phyloP scores from a whole-genome alignment of 805 yeast species.

The Candida khao-thaluensis region DNA sequence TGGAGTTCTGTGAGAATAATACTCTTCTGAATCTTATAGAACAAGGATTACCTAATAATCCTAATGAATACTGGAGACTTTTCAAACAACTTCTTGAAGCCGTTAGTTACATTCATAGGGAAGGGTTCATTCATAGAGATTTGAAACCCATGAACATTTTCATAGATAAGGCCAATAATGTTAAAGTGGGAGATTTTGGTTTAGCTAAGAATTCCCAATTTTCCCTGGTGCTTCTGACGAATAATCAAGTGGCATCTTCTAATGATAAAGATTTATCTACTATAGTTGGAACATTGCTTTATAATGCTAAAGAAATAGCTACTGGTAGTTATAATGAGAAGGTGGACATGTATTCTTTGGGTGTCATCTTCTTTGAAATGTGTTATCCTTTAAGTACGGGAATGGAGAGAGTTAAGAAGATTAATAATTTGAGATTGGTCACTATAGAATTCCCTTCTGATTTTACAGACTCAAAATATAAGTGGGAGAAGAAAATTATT shows the following conservation, averaged over 20 bases:
- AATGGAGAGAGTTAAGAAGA: slow-evolving; percentile 83
- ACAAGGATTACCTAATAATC: slow-evolving; percentile 63
- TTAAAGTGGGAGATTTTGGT: slow-evolving; percentile 97
- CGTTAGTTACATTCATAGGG: slow-evolving; percentile 83
- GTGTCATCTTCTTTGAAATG: slow-evolving; percentile 96
- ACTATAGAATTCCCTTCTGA: slow-evolving; percentile 68
- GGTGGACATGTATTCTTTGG: slow-evolving; percentile 93
- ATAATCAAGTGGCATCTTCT: slow-evolving; percentile 37
- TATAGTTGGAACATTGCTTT: slow-evolving; percentile 90
- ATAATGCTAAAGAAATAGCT: slow-evolving; percentile 87
- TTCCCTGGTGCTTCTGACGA: slow-evolving; percentile 33
- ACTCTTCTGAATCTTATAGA: slow-evolving; percentile 81
- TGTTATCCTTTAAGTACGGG: slow-evolving; percentile 79
- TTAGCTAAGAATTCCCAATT: slow-evolving; percentile 85
- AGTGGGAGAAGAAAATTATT: slow-evolving; percentile 67
- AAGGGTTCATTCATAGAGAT: slow-evolving; percentile 94
- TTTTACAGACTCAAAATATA: slow-evolving; percentile 51
- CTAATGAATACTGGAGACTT: slow-evolving; percentile 86
- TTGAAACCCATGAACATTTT: slow-evolving; percentile 94
- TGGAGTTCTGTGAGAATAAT: slow-evolving; percentile 98
- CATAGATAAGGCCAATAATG: slow-evolving; percentile 83
- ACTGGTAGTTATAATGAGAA: slow-evolving; percentile 85
- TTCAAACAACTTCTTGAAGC: slow-evolving; percentile 89
- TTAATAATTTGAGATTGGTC: slow-evolving; percentile 61
- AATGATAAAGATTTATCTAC: slow-evolving; percentile 75